phyloP scores from a whole-genome alignment of 345 rosid species.

The Salix koriyanagi region DNA sequence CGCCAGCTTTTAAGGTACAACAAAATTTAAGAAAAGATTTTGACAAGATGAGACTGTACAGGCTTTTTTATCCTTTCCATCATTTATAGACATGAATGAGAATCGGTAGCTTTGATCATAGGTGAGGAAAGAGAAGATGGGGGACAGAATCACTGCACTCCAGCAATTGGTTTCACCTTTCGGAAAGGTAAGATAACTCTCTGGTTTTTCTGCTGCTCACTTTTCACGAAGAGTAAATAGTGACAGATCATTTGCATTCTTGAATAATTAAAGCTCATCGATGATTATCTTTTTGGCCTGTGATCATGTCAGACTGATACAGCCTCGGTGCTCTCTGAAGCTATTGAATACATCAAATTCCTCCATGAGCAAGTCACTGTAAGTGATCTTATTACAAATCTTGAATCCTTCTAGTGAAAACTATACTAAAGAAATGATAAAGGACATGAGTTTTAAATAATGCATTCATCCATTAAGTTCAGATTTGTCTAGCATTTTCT shows the following conservation, averaged over 20 bases:
- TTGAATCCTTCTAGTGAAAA: not conserved
- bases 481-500: not conserved
- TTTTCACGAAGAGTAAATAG: slow-evolving; percentile 9
- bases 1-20: slow-evolving; percentile 90
- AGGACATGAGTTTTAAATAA: not conserved
- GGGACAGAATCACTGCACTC: slow-evolving; percentile 99
- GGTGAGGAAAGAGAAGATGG: slow-evolving; percentile 99
- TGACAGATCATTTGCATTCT: slow-evolving; percentile 21
- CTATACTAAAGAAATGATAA: not conserved
- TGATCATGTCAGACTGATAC: slow-evolving; percentile 78
- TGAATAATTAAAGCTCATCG: slow-evolving; percentile 8
- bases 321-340: slow-evolving; percentile 99
- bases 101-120: slow-evolving; percentile 26
- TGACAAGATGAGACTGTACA: not conserved
- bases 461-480: not conserved
- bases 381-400: slow-evolving; percentile 26
- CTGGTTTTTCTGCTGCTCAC: slow-evolving; percentile 12
- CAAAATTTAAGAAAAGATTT: slow-evolving; percentile 12
- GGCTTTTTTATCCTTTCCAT: not conserved
- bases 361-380: slow-evolving; percentile 89
- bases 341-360: slow-evolving; percentile 93
- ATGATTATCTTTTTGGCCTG: not conserved
- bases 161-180: slow-evolving; percentile 99
- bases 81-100: slow-evolving; percentile 6
- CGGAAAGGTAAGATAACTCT: slow-evolving; percentile 71